Evolutionary conservation across 2,329 filamentous ascomycete species (phyloP).

Genomic region (Beauveria caledonica): DNA sequence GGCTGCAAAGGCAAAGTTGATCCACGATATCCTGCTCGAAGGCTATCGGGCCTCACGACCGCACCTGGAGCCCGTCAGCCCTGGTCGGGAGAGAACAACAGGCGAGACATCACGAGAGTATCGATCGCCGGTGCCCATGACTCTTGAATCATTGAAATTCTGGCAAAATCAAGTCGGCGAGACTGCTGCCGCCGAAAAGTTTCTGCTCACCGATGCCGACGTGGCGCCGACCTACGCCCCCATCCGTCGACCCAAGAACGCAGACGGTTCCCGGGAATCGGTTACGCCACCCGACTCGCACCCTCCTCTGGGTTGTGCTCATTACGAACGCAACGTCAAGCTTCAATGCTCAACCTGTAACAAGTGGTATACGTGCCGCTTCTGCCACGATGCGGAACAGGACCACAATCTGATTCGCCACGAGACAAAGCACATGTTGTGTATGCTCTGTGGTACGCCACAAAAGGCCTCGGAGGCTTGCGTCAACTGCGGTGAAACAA

Average conservation of each 20-base stretch:
- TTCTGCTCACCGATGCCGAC: conserved; percentile 51
- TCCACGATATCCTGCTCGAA: conserved; percentile 65
- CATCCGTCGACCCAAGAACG: conserved; percentile 32
- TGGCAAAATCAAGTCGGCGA: conserved; percentile 45
- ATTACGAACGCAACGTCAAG: conserved; percentile 95
- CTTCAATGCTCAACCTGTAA: conserved; percentile 85
- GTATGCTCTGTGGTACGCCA: conserved; percentile 85
- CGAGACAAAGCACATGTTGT: conserved; percentile 91
- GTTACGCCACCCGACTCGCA: conserved; percentile 21
- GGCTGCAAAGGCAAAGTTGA: conserved; percentile 60
- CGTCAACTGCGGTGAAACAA: conserved; percentile 62
- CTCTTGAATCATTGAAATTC: conserved; percentile 48
- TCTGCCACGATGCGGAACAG: conserved; percentile 83
- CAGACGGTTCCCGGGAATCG: conserved; percentile 37
- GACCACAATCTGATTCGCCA: conserved; percentile 71
- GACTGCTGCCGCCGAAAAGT: conserved; percentile 30
- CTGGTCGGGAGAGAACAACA: conserved; percentile 27
- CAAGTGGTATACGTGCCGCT: conserved; percentile 88
- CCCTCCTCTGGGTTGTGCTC: conserved; percentile 66
- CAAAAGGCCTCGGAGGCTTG: conserved; percentile 77
- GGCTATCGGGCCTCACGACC: conserved; percentile 44
- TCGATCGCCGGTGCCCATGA: conserved; percentile 27
- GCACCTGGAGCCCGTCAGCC: conserved; percentile 17
- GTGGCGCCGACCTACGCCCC: conserved; percentile 60
- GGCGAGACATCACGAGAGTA: conserved; percentile 12